Evolutionary conservation across 345 rosid genomes (phyloP), one percentile per base, ranked within the genome.

Genomic region (Salix udensis): DNA sequence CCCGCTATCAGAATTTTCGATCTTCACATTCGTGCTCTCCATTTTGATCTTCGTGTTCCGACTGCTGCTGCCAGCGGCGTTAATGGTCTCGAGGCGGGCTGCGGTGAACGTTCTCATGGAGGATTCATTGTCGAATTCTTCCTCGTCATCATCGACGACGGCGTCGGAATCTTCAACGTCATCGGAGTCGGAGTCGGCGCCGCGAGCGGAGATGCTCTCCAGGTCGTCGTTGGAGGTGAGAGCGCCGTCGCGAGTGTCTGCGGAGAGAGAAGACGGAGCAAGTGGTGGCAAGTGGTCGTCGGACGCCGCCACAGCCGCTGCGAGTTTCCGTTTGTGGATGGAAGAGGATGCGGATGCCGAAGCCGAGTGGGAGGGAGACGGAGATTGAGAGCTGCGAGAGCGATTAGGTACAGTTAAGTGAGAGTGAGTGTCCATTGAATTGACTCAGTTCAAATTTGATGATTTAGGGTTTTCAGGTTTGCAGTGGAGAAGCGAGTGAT

Each of bases 281-380:
- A 92, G 28, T 26, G 28, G 28, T 26, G 28, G 28, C 28, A 26
- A 26, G 74, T 88, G 98, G 58, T 91, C 95, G 8, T 89, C 94
- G 31, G 94, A 89, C 6, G 89, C 91, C 2, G 88, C 92, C 10
- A 90, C 84, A 53, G 88, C 85, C 0, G 88, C 88, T 0, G 96
- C 94, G 36, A 94, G 90, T 84, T 92, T 94, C 77, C 99, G 97
- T 82, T 96, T 92, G 87, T 88, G 98, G 84, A 91, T 86, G 46
- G 97, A 96, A 39, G 98, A 92, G 58, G 97, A 94, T 42, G 92
- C 97, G 71, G 97, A 94, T 46, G 92, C 98, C 68, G 97, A 93
- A 55, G 99, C 99, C 23, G 99, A 96, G 80, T 96, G 97, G 67
- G 99, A 96, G 7, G 98, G 98, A 30, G 98, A 94, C 9, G 90